These are phyloP conservation scores for Choiromyces venosus DNA, from an alignment of 495 filamentous ascomycete genomes.

Conservation along the genomic window DNA sequence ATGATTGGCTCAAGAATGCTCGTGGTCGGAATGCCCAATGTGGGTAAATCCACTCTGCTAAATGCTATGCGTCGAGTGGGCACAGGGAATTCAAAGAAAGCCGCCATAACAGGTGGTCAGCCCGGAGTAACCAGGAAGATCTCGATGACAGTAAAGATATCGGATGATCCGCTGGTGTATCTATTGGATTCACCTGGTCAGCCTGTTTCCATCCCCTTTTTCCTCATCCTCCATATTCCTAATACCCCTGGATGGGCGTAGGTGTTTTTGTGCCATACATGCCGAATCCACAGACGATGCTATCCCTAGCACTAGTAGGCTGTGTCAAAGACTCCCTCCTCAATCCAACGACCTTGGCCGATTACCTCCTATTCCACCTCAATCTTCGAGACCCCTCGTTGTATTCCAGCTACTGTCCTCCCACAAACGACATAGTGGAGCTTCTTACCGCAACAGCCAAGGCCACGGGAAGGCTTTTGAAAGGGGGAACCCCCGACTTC, in stretches of 20 bases:
- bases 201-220: neutral
- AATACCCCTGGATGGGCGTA: neutral
- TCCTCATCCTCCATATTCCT: neutral
- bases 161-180: slow-evolving; percentile 57
- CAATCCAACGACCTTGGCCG: slow-evolving; percentile 65
- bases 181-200: slow-evolving; percentile 60
- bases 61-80: slow-evolving; percentile 73
- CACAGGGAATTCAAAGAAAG: slow-evolving; percentile 58
- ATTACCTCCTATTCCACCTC: slow-evolving; percentile 81
- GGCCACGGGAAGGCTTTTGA: slow-evolving; percentile 68
- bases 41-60: slow-evolving; percentile 84
- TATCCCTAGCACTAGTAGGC: slow-evolving; percentile 83
- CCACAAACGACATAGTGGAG: slow-evolving; percentile 74
- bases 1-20: slow-evolving; percentile 70
- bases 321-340: slow-evolving; percentile 87
- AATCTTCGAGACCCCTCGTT: slow-evolving; percentile 53
- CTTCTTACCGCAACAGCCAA: slow-evolving; percentile 63
- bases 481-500: slow-evolving; percentile 65
- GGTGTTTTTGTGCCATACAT: slow-evolving; percentile 95
- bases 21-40: slow-evolving; percentile 96
- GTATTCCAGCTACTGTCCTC: slow-evolving; percentile 61
- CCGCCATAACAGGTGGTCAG: slow-evolving; percentile 72
- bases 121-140: slow-evolving; percentile 89
- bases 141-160: slow-evolving; percentile 73
- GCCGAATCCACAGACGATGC: slow-evolving; percentile 74